A percentile compares a stretch with the other conserved stretches of the same genome.
Evolutionary conservation across 805 yeast genomes (phyloP).

Genomic region (Myxozyma mucilagina): DNA sequence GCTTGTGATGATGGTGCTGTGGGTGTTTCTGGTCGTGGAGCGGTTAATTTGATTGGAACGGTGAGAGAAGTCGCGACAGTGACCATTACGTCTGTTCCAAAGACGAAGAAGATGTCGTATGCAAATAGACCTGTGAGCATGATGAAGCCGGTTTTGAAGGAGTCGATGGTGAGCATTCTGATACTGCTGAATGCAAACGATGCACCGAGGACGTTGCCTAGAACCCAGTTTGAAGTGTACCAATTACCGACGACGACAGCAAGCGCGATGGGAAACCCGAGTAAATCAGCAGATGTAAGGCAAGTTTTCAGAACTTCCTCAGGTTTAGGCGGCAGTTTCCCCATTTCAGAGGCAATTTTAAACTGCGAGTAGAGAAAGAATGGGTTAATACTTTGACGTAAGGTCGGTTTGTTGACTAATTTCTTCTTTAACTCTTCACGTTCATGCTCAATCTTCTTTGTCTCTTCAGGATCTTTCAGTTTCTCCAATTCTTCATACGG

Average conservation of each 20-base stretch:
- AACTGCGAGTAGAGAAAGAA: conserved; percentile 11
- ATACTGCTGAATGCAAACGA: conserved; percentile 50
- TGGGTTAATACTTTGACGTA: conserved; percentile 14
- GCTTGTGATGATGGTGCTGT: conserved; percentile 17
- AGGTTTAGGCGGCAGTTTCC: conserved; percentile 14
- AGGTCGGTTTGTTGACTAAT: conserved; percentile 15
- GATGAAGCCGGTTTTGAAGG: conserved; percentile 49
- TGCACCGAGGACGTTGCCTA: conserved; percentile 48
- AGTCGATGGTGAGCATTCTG: conserved; percentile 43
- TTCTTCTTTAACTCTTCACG: conserved; percentile 11
- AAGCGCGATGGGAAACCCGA: conserved; percentile 29
- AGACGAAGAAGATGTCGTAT: conserved; percentile 69
- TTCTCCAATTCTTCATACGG: conserved; percentile 43
- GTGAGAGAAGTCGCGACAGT: conserved; percentile 58
- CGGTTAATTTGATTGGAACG: conserved; percentile 53
- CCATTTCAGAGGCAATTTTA: conserved; percentile 11
- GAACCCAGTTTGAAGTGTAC: conserved; percentile 48
- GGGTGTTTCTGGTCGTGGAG: conserved; percentile 44
- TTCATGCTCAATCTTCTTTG: conserved; percentile 8
- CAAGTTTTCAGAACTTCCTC: conserved; percentile 18
- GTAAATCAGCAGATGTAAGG: conserved; percentile 28
- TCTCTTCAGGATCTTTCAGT: conserved; percentile 35
- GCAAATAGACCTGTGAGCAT: conserved; percentile 53
- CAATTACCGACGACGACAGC: conserved; percentile 29
- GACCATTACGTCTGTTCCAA: conserved; percentile 60